Evolutionary conservation across 176 grass and related monocot genomes (phyloP).

Genomic region (Musa beccarii): DNA sequence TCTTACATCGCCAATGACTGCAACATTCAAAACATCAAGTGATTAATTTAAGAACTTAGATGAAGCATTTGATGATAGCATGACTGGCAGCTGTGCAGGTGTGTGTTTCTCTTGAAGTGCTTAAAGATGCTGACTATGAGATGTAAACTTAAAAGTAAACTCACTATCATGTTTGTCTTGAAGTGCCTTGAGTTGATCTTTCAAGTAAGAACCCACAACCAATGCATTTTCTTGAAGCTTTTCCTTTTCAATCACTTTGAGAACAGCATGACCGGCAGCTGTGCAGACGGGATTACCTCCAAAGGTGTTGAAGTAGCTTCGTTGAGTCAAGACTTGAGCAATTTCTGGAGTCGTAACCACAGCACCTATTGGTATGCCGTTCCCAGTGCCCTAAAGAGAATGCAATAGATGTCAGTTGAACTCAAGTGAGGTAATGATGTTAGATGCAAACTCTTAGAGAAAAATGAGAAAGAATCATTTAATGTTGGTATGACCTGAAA

Average conservation of each 20-base stretch:
- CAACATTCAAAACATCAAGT: no score
- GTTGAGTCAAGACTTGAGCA: slow-evolving; percentile 62
- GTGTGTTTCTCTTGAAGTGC: no score
- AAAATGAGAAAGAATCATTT: no score
- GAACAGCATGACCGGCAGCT: slow-evolving; percentile 57
- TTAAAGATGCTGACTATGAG: no score
- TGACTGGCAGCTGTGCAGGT: no score
- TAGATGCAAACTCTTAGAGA: no score
- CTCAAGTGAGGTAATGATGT: no score
- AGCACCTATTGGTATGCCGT: slow-evolving; percentile 76
- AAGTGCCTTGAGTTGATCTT: slow-evolving; percentile 45
- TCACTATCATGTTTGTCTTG: slow-evolving; percentile 76
- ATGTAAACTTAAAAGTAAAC: neutral
- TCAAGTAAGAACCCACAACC: slow-evolving; percentile 66
- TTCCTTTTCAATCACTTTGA: slow-evolving; percentile 79
- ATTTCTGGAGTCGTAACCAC: slow-evolving; percentile 88
- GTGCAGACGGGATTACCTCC: slow-evolving; percentile 87
- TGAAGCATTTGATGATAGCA: no score
- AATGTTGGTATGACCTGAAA: no score
- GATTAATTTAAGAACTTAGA: no score
- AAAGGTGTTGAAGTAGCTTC: slow-evolving; percentile 78
- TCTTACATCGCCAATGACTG: slow-evolving; percentile 43
- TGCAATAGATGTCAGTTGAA: neutral
- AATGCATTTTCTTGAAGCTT: slow-evolving; percentile 83
- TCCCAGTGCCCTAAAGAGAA: slow-evolving; percentile 64